Conservation (phyloP, 208 protist species). For the Trypanosoma scelopori region DNA sequence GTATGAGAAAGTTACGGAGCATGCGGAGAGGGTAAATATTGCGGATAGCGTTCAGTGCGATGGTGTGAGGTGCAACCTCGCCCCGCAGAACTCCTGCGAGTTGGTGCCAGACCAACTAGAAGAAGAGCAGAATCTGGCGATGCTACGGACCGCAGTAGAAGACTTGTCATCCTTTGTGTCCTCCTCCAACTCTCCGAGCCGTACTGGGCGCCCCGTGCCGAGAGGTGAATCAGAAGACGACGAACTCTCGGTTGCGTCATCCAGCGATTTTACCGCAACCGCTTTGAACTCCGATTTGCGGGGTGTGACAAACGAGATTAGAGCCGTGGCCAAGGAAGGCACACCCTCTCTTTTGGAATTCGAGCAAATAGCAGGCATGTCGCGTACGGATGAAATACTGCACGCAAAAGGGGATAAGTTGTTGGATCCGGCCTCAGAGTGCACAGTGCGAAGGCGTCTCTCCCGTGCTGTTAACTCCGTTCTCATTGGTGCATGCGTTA, state of each 20-base stretch:
- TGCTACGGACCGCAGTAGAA: no score
- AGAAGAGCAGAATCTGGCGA: not conserved
- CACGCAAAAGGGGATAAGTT: not conserved
- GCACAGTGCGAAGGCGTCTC: constrained; percentile 34
- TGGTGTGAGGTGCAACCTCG: constrained; percentile 40
- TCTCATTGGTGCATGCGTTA: constrained; percentile 46
- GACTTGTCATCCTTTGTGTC: not conserved
- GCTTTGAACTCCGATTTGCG: not conserved
- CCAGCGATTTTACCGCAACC: constrained; percentile 2
- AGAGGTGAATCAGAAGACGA: constrained; percentile 2
- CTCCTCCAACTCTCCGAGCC: not conserved
- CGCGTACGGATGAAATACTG: constrained; percentile 31
- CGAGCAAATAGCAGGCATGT: constrained; percentile 65
- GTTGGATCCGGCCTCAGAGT: constrained; percentile 5
- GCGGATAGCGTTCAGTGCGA: constrained; percentile 60
- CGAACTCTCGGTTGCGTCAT: constrained; percentile 3
- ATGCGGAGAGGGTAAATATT: constrained; percentile 37
- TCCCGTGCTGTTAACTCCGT: constrained; percentile 46
- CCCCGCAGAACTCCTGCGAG: constrained; percentile 3
- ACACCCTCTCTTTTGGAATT: constrained; percentile 55
- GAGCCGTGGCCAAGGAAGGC: not conserved
- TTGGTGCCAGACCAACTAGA: not conserved
- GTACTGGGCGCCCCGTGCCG: not conserved
- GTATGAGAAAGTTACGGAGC: constrained; percentile 45
- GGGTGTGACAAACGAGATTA: not conserved